Evolutionary conservation across 805 yeast species (phyloP).

Genomic region (Sugiyamaella valdiviana): DNA sequence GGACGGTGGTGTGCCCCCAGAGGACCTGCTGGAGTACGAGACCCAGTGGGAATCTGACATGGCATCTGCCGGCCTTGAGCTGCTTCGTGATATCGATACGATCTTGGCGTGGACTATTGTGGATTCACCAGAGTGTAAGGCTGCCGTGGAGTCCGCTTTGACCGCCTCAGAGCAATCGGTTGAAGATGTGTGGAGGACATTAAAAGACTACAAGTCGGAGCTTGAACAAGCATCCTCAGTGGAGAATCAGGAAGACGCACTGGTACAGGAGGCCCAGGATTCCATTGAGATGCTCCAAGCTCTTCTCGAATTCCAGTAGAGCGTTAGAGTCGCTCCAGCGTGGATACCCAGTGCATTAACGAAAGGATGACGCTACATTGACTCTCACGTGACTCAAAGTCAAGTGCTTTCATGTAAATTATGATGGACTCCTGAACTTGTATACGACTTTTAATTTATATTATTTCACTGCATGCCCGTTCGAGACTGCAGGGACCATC

Average conservation of each 20-base stretch:
- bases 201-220: neutral
- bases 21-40: neutral
- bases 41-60: conserved; percentile 6
- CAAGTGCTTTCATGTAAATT: no score
- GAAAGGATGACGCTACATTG: no score
- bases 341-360: no score
- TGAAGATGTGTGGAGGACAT: neutral
- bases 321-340: neutral
- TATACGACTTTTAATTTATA: no score
- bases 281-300: neutral
- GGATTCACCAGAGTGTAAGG: neutral
- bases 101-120: conserved; percentile 5
- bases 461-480: no score
- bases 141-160: neutral
- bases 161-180: neutral
- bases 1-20: neutral
- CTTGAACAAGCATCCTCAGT: neutral
- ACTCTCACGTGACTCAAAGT: no score
- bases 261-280: neutral
- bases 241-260: neutral
- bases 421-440: no score
- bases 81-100: neutral
- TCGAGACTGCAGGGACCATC: no score
- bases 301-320: neutral
- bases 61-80: conserved; percentile 7